Conservation (phyloP, 2,329 filamentous ascomycete species). For the Berkeleyomyces basicola region DNA sequence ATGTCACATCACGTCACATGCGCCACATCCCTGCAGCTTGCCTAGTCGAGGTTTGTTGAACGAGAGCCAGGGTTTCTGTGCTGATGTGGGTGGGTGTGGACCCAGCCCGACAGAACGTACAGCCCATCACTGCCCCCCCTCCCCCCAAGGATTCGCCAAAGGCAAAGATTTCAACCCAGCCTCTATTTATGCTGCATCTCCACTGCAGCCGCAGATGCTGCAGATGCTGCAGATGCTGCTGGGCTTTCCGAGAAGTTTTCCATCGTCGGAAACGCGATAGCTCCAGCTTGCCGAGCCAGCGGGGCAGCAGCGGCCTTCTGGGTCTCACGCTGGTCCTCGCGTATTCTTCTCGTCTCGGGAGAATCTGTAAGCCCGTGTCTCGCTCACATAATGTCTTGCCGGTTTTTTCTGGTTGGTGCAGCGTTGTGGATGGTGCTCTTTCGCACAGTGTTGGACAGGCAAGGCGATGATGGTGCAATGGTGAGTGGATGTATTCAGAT, state of each 20-base stretch:
- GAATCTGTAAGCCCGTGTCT: too few relatives aligned
- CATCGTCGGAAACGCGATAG: not conserved
- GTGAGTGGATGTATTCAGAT: too few relatives aligned
- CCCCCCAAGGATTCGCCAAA: not conserved
- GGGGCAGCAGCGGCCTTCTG: not conserved
- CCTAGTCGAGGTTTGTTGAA: not conserved
- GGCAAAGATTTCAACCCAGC: not conserved
- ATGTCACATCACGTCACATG: constrained; percentile 8
- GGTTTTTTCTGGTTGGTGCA: too few relatives aligned
- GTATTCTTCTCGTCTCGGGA: not conserved
- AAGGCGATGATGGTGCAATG: too few relatives aligned
- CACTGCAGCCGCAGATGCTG: not conserved
- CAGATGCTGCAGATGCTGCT: not conserved
- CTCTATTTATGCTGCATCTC: not conserved
- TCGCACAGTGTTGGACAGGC: too few relatives aligned
- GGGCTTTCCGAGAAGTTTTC: not conserved
- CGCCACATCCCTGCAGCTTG: constrained; percentile 9
- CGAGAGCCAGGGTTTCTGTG: not conserved
- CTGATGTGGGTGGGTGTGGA: not conserved
- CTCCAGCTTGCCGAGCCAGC: not conserved
- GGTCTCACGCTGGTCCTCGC: not conserved
- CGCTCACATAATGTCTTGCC: too few relatives aligned
- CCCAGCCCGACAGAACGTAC: not conserved
- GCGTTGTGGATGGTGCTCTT: too few relatives aligned
- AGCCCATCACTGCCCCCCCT: not conserved